Evolutionary conservation across 352 stramenopile species (phyloP).

Genomic region (Pythium grandisporangium): DNA sequence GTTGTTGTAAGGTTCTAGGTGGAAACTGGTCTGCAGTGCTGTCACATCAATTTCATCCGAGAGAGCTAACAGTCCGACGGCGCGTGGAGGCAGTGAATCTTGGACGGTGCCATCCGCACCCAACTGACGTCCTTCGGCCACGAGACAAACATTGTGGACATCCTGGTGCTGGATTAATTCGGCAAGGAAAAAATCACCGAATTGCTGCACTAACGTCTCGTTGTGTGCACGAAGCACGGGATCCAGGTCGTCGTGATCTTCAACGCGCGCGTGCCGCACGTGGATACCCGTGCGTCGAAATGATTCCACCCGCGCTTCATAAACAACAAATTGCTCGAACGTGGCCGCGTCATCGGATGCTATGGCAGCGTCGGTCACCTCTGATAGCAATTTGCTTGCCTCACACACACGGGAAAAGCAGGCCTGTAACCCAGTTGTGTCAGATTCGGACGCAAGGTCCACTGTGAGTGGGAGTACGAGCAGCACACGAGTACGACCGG

Average conservation of each 20-base stretch:
- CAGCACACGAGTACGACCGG: constrained; percentile 26
- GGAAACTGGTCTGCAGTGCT: constrained; percentile 78
- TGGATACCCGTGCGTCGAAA: constrained; percentile 37
- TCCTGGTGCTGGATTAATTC: constrained; percentile 88
- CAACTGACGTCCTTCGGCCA: constrained; percentile 58
- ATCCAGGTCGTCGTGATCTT: constrained; percentile 77
- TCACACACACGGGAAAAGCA: constrained; percentile 38
- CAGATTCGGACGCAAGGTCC: constrained; percentile 39
- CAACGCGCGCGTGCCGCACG: constrained; percentile 57
- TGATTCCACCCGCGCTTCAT: constrained; percentile 23
- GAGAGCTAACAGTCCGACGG: constrained; percentile 73
- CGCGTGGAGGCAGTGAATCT: no score
- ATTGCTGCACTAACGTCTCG: constrained; percentile 51
- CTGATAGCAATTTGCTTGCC: background rate
- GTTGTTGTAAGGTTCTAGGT: constrained; percentile 73
- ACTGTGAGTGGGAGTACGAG: constrained; percentile 40
- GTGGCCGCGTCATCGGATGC: constrained; percentile 13
- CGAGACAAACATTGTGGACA: constrained; percentile 73
- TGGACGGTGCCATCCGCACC: constrained; percentile 10
- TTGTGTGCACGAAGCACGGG: constrained; percentile 57
- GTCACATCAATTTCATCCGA: constrained; percentile 80
- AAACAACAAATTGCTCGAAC: constrained; percentile 37
- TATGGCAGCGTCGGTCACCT: background rate
- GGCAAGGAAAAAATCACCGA: constrained; percentile 90
- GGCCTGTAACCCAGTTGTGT: constrained; percentile 34